Conservation (phyloP, 2,329 filamentous ascomycete genomes). For the Nothophaeocryptopus gaeumannii region DNA sequence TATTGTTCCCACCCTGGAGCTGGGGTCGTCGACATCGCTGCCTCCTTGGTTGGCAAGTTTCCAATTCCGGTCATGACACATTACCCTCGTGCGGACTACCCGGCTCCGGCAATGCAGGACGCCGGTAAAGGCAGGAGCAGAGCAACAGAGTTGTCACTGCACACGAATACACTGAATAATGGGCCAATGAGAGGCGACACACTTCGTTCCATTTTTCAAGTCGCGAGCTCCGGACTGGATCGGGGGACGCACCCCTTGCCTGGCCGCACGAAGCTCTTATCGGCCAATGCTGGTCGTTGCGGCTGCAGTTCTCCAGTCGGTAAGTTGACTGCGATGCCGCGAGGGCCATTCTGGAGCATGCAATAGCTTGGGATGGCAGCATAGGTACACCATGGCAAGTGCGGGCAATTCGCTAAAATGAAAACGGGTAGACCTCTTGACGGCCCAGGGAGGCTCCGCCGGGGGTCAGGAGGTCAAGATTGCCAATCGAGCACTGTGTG, state of each 20-base stretch:
- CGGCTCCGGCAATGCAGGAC: conserved; percentile 4
- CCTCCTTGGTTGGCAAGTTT: conserved; percentile 9
- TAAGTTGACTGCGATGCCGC: conserved; percentile 12
- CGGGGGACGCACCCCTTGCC: conserved; percentile 5
- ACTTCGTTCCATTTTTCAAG: too few species aligned
- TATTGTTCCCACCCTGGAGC: conserved; percentile 5
- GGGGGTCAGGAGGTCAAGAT: conserved; percentile 1
- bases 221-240: conserved; percentile 2
- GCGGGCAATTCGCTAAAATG: too few species aligned
- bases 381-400: too few species aligned
- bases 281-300: conserved; percentile 10
- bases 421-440: too few species aligned
- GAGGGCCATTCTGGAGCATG: conserved; percentile 2
- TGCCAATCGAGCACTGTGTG: not conserved
- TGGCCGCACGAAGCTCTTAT: conserved; percentile 8
- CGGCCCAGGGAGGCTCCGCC: not conserved
- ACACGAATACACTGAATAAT: not conserved
- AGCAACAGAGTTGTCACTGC: not conserved
- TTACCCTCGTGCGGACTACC: conserved; percentile 8
- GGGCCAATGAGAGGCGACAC: not conserved
- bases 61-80: conserved; percentile 11
- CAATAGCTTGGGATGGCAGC: not conserved
- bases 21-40: conserved; percentile 6
- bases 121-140: not conserved
- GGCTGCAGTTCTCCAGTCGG: conserved; percentile 10